Evolutionary conservation across 2,329 filamentous ascomycete species (phyloP), one percentile per base, ranked within the genome.

Genomic region (Penicillium aurantiogriseum): DNA sequence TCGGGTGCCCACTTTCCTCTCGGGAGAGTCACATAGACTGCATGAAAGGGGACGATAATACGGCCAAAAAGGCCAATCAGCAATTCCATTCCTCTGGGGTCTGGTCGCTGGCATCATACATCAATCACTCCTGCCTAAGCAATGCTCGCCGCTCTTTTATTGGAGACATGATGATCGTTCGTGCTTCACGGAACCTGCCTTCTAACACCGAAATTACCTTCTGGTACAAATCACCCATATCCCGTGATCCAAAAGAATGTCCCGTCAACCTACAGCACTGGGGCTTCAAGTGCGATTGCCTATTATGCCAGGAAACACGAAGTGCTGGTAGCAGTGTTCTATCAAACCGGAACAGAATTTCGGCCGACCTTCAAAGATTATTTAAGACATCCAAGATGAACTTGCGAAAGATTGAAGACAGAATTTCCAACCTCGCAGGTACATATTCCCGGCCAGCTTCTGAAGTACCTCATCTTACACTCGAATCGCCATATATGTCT

Each of bases 131-230:
- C 11, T 86, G 83, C 64, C 19, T 75, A 5, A 66, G 67, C 10
- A 85, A 84, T 61, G 77, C 76, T 19, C 58, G 56, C 0, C 79
- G 79, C 17, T 68, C 76, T 1, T 84, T 83, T 63, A 81, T 85
- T 38, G 82, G 83, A 3, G 82, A 86, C 62, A 76, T 85, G 72
- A 73, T 77, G 60, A 74, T 85, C 8, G 50, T 85, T 23, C 79
- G 80, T 8, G 82, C 83, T 0, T 68, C 75, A 0, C 63, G 62
- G 10, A 75, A 81, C 43, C 66, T 85, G 0, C 60, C 72, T 0
- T 60, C 76, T 0, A 71, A 72, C 29, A 77, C 80, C 0, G 82
- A 86, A 65, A 61, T 86, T 7, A 63, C 66, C 1, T 76, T 79
- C 54, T 61, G 61, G 45, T 84, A 83, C 60, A 54, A 61, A 3